Conservation (phyloP, 805 yeast genomes). For the Tetrapisispora nanseiensis region DNA sequence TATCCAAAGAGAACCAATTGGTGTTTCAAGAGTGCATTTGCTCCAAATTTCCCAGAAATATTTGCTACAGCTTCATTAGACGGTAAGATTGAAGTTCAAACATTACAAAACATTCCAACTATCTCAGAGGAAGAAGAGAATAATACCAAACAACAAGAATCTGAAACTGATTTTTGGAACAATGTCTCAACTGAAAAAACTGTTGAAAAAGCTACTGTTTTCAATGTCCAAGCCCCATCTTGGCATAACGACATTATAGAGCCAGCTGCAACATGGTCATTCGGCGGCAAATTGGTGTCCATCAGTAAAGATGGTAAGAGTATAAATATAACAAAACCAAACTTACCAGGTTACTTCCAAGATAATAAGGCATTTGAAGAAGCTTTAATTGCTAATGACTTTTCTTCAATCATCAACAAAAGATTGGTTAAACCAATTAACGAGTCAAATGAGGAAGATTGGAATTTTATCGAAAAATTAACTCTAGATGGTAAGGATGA, state of each 20-base stretch:
- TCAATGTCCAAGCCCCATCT: conserved; percentile 67
- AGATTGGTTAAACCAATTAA: conserved; percentile 36
- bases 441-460: conserved; percentile 44
- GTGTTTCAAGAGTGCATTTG: conserved; percentile 84
- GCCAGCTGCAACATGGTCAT: conserved; percentile 69
- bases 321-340: conserved; percentile 32
- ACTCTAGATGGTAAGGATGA: conserved; percentile 41
- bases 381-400: conserved; percentile 51
- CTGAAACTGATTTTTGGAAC: conserved; percentile 82
- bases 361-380: conserved; percentile 36
- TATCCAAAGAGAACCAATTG: conserved; percentile 90
- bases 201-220: conserved; percentile 61
- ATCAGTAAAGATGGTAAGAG: conserved; percentile 37
- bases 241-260: conserved; percentile 69
- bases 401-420: conserved; percentile 43
- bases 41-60: conserved; percentile 79
- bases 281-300: conserved; percentile 79
- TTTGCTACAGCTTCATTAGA: conserved; percentile 86
- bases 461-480: conserved; percentile 51
- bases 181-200: conserved; percentile 57
- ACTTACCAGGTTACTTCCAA: conserved; percentile 27
- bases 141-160: conserved; percentile 24
- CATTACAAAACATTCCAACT: conserved; percentile 59
- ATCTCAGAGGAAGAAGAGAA: conserved; percentile 21
- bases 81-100: conserved; percentile 69